Evolutionary conservation across 2,329 filamentous ascomycete genomes (phyloP).

Genomic region (Pseudogymnoascus sp.): DNA sequence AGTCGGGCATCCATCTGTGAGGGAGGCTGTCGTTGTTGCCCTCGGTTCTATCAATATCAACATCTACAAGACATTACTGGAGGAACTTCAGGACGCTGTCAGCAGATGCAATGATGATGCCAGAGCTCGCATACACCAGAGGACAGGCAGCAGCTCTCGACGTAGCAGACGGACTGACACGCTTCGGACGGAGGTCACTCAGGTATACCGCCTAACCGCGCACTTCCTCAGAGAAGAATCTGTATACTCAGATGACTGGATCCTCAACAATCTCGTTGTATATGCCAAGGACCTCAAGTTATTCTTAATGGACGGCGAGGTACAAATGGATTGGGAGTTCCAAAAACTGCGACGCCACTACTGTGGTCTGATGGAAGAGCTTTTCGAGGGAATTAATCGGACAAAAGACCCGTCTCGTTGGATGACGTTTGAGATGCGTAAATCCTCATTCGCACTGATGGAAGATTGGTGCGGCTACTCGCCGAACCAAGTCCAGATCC

Average conservation of each 20-base stretch:
- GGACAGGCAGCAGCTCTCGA: slow-evolving; percentile 72
- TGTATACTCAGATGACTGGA: slow-evolving; percentile 80
- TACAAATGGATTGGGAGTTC: slow-evolving; percentile 91
- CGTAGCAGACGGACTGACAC: slow-evolving; percentile 78
- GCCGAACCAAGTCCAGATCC: slow-evolving; percentile 76
- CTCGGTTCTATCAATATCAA: slow-evolving; percentile 93
- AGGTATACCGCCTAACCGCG: slow-evolving; percentile 90
- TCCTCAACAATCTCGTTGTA: slow-evolving; percentile 75
- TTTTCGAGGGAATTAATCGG: slow-evolving; percentile 84
- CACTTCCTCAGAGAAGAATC: slow-evolving; percentile 74
- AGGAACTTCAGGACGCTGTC: slow-evolving; percentile 81
- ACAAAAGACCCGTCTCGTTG: slow-evolving; percentile 79
- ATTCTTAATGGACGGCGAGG: slow-evolving; percentile 88
- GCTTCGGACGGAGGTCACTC: slow-evolving; percentile 85
- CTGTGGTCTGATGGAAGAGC: slow-evolving; percentile 83
- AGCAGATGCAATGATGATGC: slow-evolving; percentile 82
- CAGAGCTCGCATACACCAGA: slow-evolving; percentile 74
- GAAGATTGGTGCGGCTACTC: slow-evolving; percentile 99
- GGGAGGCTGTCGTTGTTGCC: slow-evolving; percentile 82
- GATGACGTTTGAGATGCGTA: slow-evolving; percentile 95
- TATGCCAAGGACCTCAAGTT: slow-evolving; percentile 90
- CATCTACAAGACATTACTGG: slow-evolving; percentile 81
- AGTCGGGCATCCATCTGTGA: slow-evolving; percentile 67
- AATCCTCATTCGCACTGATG: slow-evolving; percentile 93
- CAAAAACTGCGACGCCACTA: slow-evolving; percentile 87